Percentiles rank a stretch among this genome's conserved stretches.
Conservation (phyloP, 805 yeast species). For the Saccharomycopsis selenospora region DNA sequence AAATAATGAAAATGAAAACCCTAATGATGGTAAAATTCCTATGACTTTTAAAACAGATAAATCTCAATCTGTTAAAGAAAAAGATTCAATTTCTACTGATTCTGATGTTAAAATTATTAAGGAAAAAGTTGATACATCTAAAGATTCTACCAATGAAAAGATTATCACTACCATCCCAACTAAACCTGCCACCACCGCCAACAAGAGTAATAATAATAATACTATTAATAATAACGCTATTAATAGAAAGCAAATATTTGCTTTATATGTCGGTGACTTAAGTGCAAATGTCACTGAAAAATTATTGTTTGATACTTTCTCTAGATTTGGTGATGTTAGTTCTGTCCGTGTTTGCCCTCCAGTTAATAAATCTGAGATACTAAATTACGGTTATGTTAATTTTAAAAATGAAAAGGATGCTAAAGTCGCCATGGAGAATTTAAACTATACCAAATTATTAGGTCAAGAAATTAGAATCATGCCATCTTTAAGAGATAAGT, state of each 20-base stretch:
- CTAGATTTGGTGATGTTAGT: constrained; percentile 36
- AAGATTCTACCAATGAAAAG: too few relatives aligned
- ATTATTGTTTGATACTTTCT: constrained; percentile 38
- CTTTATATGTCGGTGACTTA: constrained; percentile 61
- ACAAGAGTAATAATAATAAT: too few relatives aligned
- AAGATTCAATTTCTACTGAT: too few relatives aligned
- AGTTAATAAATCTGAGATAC: constrained; percentile 40
- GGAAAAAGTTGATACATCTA: too few relatives aligned
- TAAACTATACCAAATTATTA: constrained; percentile 41
- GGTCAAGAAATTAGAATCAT: constrained; percentile 45
- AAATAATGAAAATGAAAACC: too few relatives aligned
- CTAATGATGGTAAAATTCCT: too few relatives aligned
- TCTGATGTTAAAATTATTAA: too few relatives aligned
- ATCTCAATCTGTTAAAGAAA: too few relatives aligned
- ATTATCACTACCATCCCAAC: too few relatives aligned
- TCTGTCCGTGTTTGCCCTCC: constrained; percentile 58
- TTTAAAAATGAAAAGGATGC: constrained; percentile 47
- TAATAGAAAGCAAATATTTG: constrained; percentile 22
- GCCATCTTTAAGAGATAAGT: constrained; percentile 44
- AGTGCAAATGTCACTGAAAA: constrained; percentile 44
- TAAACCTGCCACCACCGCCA: too few relatives aligned
- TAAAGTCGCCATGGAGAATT: constrained; percentile 44
- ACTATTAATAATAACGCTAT: too few relatives aligned
- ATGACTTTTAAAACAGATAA: too few relatives aligned
- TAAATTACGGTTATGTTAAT: constrained; percentile 72